Conservation (phyloP, 2,329 filamentous ascomycete species). For the Diaporthe australafricana region DNA sequence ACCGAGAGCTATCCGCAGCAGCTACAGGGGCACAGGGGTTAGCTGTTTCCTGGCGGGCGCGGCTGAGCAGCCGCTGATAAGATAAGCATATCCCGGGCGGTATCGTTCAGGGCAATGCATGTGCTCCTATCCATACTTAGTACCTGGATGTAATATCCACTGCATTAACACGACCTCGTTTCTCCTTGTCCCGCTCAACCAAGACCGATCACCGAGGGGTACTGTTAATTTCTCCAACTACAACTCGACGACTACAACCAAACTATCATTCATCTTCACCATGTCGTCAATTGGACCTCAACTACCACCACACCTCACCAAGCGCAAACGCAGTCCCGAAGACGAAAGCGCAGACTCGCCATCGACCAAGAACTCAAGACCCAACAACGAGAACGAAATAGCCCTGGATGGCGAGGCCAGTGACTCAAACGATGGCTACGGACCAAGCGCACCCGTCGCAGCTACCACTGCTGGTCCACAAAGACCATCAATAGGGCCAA, state of each 20-base stretch:
- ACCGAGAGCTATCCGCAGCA: conserved; percentile 25
- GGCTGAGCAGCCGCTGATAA: background rate
- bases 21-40: conserved; percentile 6
- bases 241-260: conserved; percentile 46
- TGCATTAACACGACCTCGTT: background rate
- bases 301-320: conserved; percentile 74
- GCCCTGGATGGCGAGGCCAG: conserved; percentile 53
- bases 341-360: conserved; percentile 52
- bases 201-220: background rate
- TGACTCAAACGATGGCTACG: conserved; percentile 55
- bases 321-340: conserved; percentile 68
- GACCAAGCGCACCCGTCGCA: conserved; percentile 49
- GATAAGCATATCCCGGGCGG: conserved; percentile 6
- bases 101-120: background rate
- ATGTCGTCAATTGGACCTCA: conserved; percentile 80
- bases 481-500: conserved; percentile 44
- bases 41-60: background rate
- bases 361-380: conserved; percentile 60
- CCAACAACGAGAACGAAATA: conserved; percentile 61
- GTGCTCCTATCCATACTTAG: conserved; percentile 1
- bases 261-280: conserved; percentile 22
- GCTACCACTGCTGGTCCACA: conserved; percentile 8
- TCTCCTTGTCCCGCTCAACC: background rate
- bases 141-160: background rate
- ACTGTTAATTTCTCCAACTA: background rate